Base-by-base conservation (phyloP, 192 early-diverging fungal genomes). In the Mortierella antarctica region DNA sequence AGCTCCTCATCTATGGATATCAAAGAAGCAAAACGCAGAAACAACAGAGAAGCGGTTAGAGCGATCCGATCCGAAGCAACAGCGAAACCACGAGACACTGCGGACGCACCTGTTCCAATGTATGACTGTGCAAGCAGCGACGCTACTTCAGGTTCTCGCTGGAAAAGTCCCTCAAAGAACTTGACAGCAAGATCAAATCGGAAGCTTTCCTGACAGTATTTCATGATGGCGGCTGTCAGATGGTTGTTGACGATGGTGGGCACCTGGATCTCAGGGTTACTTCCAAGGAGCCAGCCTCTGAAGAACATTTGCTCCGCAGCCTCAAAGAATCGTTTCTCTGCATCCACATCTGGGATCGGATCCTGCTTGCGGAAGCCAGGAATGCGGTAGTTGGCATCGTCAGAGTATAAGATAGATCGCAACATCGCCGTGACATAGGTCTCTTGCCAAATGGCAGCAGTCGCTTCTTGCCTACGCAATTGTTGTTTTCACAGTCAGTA, bases 241-340 rank as follows among this genome's bases (percentile, higher is more conserved):
- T 95, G 93, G 81, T 99, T 99, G 66, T 90, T 91, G 61, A 92
- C 91, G 21, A 87, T 89, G 12, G 96, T 96, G 7, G 97, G 95
- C n/a, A 95, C 89, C 83, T 99, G 98, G 49, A 98, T 93, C 71
- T 98, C 95, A 10, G 96, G 92, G 40, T 92, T 93, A 23, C 95
- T 95, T 17, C 98, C 98, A 23, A 99, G 85, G 70, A 93, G 93
- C 96, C 96, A 98, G 31, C 92, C 92, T 90, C 91, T 91, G 90
- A 91, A 96, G 77, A 97, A 98, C 74, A 96, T 86, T 20, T 87
- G 85, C 61, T 89, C 84, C 1, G 93, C 91, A 0, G 95, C 94
- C 45, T 97, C 96, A 65, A 98, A 85, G 62, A 99, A 95, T 62
- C 89, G 74, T 40, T 86, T 83, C 83, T 99, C 97, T 2, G 91